These are phyloP conservation scores for Elsinoe necatrix DNA, from an alignment of 2,329 filamentous ascomycete genomes.

Conservation along the genomic window DNA sequence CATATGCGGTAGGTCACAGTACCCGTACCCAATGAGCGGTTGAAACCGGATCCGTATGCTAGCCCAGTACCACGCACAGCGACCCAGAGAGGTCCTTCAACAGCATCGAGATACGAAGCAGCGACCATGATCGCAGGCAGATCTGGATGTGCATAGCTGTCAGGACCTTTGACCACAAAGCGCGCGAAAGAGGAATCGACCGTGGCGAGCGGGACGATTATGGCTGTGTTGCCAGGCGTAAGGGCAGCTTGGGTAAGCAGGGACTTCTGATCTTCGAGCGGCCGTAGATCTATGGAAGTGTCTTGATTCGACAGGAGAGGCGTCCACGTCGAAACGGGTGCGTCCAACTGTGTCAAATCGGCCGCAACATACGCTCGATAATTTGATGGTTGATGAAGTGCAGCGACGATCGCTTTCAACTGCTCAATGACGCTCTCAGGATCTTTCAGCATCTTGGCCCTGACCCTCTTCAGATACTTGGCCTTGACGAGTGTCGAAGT, in stretches of 20 bases:
- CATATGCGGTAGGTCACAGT: conserved; percentile 79
- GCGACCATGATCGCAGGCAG: conserved; percentile 82
- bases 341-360: conserved; percentile 63
- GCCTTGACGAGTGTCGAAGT: conserved; percentile 78
- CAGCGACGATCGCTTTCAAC: conserved; percentile 66
- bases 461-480: conserved; percentile 76
- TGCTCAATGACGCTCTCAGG: conserved; percentile 63
- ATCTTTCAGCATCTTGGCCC: conserved; percentile 68
- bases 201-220: conserved; percentile 81
- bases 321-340: conserved; percentile 75
- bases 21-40: conserved; percentile 68
- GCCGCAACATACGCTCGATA: conserved; percentile 77
- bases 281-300: conserved; percentile 49
- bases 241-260: conserved; percentile 69
- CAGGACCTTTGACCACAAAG: conserved; percentile 64
- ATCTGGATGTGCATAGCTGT: conserved; percentile 65
- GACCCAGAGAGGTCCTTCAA: conserved; percentile 91
- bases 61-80: conserved; percentile 87
- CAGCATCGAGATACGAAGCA: conserved; percentile 80
- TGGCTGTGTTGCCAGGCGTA: conserved; percentile 64
- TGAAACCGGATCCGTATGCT: conserved; percentile 80
- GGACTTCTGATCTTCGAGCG: conserved; percentile 60
- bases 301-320: conserved; percentile 48
- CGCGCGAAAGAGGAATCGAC: conserved; percentile 88
- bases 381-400: conserved; percentile 76